Conservation (phyloP, 352 stramenopile species). For the Globisporangium spiculum region DNA sequence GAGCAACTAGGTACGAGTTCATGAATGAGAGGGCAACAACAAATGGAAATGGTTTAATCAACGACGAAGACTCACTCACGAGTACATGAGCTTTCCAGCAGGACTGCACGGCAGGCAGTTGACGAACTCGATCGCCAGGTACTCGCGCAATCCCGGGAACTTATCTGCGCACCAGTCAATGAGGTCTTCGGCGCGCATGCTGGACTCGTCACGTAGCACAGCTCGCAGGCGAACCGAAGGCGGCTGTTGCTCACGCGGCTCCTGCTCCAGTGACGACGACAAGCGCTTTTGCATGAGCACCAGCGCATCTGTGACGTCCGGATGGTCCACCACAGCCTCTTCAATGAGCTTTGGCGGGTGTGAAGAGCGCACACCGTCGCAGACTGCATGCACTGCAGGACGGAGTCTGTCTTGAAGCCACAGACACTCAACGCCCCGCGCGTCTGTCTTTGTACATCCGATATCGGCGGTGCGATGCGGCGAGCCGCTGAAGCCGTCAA, state of each 20-base stretch:
- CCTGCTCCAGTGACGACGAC: no score
- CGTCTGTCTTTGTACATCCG: constrained; percentile 24
- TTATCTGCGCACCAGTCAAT: constrained; percentile 31
- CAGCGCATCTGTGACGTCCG: constrained; percentile 49
- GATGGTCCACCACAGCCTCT: constrained; percentile 30
- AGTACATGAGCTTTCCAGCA: constrained; percentile 84
- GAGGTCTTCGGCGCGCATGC: constrained; percentile 31
- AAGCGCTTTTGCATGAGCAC: constrained; percentile 38
- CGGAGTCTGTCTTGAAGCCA: constrained; percentile 72
- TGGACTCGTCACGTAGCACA: constrained; percentile 25
- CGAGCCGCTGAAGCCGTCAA: constrained; percentile 40
- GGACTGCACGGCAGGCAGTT: constrained; percentile 75
- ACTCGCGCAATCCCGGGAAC: constrained; percentile 32
- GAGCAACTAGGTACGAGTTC: background rate
- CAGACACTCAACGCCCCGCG: constrained; percentile 35
- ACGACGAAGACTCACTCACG: constrained; percentile 24
- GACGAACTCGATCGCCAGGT: constrained; percentile 51
- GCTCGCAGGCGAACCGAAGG: constrained; percentile 31
- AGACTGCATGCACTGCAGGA: constrained; percentile 31
- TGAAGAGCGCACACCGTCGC: constrained; percentile 23
- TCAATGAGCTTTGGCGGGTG: constrained; percentile 43
- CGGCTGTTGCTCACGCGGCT: background rate
- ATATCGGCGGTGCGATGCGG: constrained; percentile 61
- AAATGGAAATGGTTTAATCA: background rate
- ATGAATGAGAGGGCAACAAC: background rate